Evolutionary conservation across 345 rosid genomes (phyloP).

Genomic region (Draba incana): DNA sequence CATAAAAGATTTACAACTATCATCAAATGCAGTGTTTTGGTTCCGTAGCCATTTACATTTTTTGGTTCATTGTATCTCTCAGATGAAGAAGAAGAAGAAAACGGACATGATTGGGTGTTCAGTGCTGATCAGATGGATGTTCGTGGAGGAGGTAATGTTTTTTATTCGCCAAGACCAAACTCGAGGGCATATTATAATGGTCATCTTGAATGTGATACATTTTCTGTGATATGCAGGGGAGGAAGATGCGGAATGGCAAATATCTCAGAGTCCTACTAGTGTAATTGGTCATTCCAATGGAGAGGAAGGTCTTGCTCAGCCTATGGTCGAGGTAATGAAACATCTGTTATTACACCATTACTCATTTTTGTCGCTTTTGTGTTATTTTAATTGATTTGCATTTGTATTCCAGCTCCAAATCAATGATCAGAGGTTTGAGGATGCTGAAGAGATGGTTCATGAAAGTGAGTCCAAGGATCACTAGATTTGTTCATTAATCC

Average conservation of each 20-base stretch:
- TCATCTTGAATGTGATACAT: neutral
- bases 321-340: conserved; percentile 68
- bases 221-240: conserved; percentile 38
- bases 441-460: conserved; percentile 86
- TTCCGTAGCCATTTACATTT: neutral
- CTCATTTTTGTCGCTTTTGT: neutral
- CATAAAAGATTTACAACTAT: too few species aligned
- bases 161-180: neutral
- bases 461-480: conserved; percentile 41
- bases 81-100: conserved; percentile 57
- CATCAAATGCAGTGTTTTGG: neutral
- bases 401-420: conserved; percentile 68
- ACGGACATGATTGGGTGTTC: conserved; percentile 69
- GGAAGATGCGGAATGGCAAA: conserved; percentile 59
- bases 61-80: neutral
- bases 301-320: conserved; percentile 61
- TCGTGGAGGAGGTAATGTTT: conserved; percentile 52
- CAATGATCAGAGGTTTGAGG: conserved; percentile 84
- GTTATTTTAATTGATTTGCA: neutral
- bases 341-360: neutral
- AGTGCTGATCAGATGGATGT: conserved; percentile 75
- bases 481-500: conserved; percentile 6
- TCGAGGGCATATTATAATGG: neutral
- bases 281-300: conserved; percentile 89
- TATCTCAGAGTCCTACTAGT: conserved; percentile 54